Evolutionary conservation across 176 grass and related monocot species (phyloP), one percentile per base, ranked within the genome.

Genomic region (Juncus inflexus): DNA sequence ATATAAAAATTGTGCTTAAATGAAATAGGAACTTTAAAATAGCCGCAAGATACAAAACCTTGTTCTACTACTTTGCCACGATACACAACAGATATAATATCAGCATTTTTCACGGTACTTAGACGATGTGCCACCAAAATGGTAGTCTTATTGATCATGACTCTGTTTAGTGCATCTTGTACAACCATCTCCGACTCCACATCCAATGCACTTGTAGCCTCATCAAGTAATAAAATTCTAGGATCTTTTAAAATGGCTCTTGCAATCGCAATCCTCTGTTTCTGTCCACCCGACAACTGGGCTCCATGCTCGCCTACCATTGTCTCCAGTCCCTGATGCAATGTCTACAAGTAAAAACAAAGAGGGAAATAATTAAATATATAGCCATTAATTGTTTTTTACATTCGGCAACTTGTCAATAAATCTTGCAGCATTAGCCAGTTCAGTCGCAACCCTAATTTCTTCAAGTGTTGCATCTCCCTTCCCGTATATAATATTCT

Each of bases 361-460:
- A 9, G 1, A 59, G 3, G 7, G 56, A 6, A 57, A 53, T 15
- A 39, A 58, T 65, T n/a, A 9, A 57, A 16, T 40, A 3, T 40
- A 41, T 61, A 53, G 37, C 49, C 50, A 55, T 49, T 6, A 38
- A 70, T 15, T 5, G 61, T 2, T 69, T 62, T 63, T 52, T 53
- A 95, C 90, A 85, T 90, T 74, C 35, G 90, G 83, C 83, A 95
- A 74, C 89, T 90, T 90, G 70, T 95, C 86, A 38, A 95, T 95
- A 77, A 95, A 90, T 62, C 83, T 90, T 57, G 77, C 76, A 60
- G 90, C 90, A 60, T 90, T 95, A 36, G 86, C 90, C 53, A 95
- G 80, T 36, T 95, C 86, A 51, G 80, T 66, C 9, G 86, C 80
- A 62, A 62, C 70, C 83, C 66, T 86, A 61, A 90, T 90, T 37